A percentile compares a stretch with the other conserved stretches of the same genome.
These are phyloP conservation scores for Theileria luwenshuni DNA, from an alignment of 169 alveolate genomes.

Conservation along the genomic window DNA sequence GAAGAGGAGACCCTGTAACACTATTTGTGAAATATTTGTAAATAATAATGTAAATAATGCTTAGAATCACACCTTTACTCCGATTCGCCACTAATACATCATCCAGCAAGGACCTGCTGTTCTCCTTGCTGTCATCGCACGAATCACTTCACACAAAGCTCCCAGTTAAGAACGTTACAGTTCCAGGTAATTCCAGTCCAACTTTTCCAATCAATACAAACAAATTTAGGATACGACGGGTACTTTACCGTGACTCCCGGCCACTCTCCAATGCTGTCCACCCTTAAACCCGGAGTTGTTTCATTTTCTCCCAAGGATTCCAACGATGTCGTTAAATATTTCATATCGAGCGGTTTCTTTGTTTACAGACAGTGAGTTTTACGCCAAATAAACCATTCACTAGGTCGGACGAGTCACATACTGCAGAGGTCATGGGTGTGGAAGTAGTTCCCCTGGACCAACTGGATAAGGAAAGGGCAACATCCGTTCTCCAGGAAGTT, in stretches of 20 bases:
- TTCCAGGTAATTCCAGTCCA: constrained; percentile 23
- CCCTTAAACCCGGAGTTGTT: constrained; percentile 67
- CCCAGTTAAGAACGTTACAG: constrained; percentile 27
- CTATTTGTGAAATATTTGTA: neutral
- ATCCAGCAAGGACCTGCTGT: constrained; percentile 14
- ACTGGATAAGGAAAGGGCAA: constrained; percentile 62
- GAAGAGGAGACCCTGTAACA: neutral
- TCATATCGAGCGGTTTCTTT: constrained; percentile 63
- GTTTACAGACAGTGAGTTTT: constrained; percentile 31
- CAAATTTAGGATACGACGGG: constrained; percentile 59
- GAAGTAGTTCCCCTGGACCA: constrained; percentile 70
- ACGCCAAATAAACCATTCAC: constrained; percentile 6
- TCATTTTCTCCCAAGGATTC: constrained; percentile 54
- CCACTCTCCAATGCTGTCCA: constrained; percentile 62
- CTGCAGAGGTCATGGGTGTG: constrained; percentile 62
- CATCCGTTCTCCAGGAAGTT: constrained; percentile 65
- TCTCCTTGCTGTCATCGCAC: constrained; percentile 35
- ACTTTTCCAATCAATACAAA: neutral
- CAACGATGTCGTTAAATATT: constrained; percentile 51
- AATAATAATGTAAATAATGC: neutral
- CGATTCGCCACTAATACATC: constrained; percentile 20
- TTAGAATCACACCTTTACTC: neutral
- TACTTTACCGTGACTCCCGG: constrained; percentile 68
- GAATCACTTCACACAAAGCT: constrained; percentile 26
- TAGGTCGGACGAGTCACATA: constrained; percentile 49